Evolutionary conservation across 192 early-diverging fungal genomes (phyloP).

Genomic region (Coemansia sp.): DNA sequence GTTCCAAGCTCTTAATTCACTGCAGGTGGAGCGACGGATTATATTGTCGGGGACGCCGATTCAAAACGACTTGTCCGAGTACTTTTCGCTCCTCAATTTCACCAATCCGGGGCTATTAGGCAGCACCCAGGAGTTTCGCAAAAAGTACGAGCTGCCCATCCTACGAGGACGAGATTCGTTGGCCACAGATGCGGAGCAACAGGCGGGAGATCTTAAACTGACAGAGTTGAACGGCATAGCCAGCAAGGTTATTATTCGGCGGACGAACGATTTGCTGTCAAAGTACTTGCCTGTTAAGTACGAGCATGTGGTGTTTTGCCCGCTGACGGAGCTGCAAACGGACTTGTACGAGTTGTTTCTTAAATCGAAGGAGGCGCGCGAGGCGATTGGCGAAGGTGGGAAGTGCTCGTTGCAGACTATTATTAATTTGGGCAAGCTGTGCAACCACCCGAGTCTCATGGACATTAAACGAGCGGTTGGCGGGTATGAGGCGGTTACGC

Average conservation of each 20-base stretch:
- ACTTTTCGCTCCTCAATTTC: constrained; percentile 92
- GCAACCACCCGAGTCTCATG: constrained; percentile 93
- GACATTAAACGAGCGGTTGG: constrained; percentile 59
- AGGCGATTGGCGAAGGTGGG: constrained; percentile 60
- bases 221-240: constrained; percentile 79
- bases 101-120: constrained; percentile 92
- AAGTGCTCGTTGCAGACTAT: constrained; percentile 88
- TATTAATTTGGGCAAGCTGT: constrained; percentile 89
- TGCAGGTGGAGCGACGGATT: constrained; percentile 87
- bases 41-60: constrained; percentile 97
- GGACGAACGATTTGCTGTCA: constrained; percentile 92
- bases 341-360: constrained; percentile 80
- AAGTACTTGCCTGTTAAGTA: constrained; percentile 97
- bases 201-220: constrained; percentile 78
- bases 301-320: constrained; percentile 98
- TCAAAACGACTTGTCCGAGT: constrained; percentile 86
- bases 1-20: constrained; percentile 71
- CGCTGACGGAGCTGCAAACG: constrained; percentile 69
- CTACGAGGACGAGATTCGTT: constrained; percentile 86
- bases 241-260: constrained; percentile 93
- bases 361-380: constrained; percentile 59
- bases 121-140: constrained; percentile 81
- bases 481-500: constrained; percentile 58
- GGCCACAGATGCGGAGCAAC: constrained; percentile 74
- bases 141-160: constrained; percentile 92